Evolutionary conservation across 2,329 filamentous ascomycete species (phyloP).

Genomic region (Aulographum hederae): DNA sequence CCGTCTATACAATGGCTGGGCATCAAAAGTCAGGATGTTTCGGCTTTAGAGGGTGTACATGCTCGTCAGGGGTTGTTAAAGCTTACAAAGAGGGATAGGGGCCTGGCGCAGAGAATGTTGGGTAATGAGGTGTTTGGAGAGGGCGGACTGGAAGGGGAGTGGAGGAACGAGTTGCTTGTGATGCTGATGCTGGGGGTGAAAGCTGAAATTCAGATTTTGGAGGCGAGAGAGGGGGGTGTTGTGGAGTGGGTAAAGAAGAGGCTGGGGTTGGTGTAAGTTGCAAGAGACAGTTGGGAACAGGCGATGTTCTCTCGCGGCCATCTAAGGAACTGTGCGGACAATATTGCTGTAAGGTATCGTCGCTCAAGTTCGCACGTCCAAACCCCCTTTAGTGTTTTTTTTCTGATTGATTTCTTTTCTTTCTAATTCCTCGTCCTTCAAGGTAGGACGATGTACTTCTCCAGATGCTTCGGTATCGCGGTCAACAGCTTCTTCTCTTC

Average conservation of each 20-base stretch:
- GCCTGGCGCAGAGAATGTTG: conserved; percentile 36
- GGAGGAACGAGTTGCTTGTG: conserved; percentile 41
- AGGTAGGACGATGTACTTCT: conserved; percentile 88
- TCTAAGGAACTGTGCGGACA: too few relatives aligned
- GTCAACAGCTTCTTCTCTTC: conserved; percentile 64
- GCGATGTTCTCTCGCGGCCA: too few relatives aligned
- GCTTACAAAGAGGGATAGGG: conserved; percentile 39
- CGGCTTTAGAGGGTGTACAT: conserved; percentile 9
- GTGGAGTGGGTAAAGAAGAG: conserved; percentile 12
- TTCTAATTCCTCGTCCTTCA: too few relatives aligned
- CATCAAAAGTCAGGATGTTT: conserved; percentile 22
- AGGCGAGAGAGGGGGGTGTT: conserved; percentile 20
- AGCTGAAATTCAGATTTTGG: conserved; percentile 58
- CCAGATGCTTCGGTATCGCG: conserved; percentile 66
- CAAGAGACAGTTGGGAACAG: too few relatives aligned
- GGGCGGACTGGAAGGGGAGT: conserved; percentile 17
- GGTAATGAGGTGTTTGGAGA: conserved; percentile 18
- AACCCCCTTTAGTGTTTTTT: too few relatives aligned
- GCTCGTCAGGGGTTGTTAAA: conserved; percentile 24
- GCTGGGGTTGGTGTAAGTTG: too few relatives aligned
- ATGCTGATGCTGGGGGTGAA: conserved; percentile 63
- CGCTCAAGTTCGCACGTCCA: too few relatives aligned
- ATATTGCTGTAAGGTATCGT: too few relatives aligned
- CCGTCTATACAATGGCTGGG: conserved; percentile 47
- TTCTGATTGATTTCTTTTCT: too few relatives aligned